Base-by-base conservation (phyloP, 257 asterid species). In the Nicotiana tabacum region DNA sequence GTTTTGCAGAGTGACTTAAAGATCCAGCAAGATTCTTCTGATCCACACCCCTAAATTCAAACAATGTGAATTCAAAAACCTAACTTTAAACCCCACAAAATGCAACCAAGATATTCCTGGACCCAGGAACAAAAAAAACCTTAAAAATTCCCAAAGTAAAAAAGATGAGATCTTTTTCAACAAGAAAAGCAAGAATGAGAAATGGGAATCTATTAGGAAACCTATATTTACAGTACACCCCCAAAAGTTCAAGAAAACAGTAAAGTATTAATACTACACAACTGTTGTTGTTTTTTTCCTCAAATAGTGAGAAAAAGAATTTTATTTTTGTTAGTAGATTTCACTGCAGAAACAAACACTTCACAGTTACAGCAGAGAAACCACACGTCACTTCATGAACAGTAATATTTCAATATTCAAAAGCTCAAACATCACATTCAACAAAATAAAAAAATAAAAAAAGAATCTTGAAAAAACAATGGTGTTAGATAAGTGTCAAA, bases 361-460 rank as follows among this genome's bases (percentile, higher is more conserved):
- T 78, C 57, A 78, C 69, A 57, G 24, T 60, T 27, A 58, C 82
- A 33, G 82, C 58, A 21, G 39, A 60, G 69, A 57, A 64, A 61
- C 72, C 77, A 87, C 77, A 83, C 35, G 66, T 80, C 85, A 85
- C 87, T 77, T 80, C 56, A 46, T 57, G 4, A 67, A 81, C 78
- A 82, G 86, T 82, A 70, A 86, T 88, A 85, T 68, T 77, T 58
- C 80, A 84, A 67, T 83, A 82, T 82, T 83, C 66, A 72, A 89
- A 83, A 88, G 97, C 90, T 92, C 83, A 84, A 64, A 84, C 89
- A 85, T 89, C 94, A 82, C 83, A 87, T 88, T 91, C 91, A 85
- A n/a, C 21, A 58, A 76, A 56, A 35, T 27, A 29, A 76, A 57
- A 51, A 64, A 27, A 18, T 10, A 81, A 15, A 18, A 16, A 65